phyloP scores from a whole-genome alignment of 1,284 basidiomycete species.

The Rhodotorula sp. region DNA sequence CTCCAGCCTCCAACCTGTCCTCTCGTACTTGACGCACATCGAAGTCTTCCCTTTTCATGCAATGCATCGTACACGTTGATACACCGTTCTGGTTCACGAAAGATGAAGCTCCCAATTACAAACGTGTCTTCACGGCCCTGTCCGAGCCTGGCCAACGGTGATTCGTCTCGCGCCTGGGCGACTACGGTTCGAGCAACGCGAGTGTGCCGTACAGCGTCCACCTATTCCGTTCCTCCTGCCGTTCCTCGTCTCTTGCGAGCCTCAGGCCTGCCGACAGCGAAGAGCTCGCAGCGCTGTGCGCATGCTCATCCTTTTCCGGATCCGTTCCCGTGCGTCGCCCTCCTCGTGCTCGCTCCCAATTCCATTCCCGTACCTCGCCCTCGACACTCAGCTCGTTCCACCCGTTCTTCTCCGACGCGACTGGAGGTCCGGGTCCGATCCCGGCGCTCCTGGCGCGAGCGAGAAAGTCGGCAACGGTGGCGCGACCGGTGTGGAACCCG shows the following conservation, averaged over 20 bases:
- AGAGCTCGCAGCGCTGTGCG: too few species aligned
- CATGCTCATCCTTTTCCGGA: too few species aligned
- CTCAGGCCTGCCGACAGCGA: background rate
- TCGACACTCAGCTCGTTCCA: constrained; percentile 13
- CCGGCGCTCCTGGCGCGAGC: background rate
- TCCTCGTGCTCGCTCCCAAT: background rate
- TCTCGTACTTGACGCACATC: too few species aligned
- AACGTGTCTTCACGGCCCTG: too few species aligned
- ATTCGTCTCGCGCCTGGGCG: too few species aligned
- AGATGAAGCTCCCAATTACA: too few species aligned
- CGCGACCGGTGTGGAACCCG: constrained; percentile 25
- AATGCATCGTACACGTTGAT: background rate
- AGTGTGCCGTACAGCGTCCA: constrained; percentile 23
- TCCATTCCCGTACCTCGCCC: constrained; percentile 3
- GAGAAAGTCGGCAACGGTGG: constrained; percentile 16
- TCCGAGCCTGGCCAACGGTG: too few species aligned
- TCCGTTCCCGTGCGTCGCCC: too few species aligned
- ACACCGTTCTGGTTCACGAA: too few species aligned
- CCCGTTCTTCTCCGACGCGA: too few species aligned
- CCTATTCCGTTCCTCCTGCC: constrained; percentile 21
- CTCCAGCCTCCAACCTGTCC: background rate
- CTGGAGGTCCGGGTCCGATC: background rate
- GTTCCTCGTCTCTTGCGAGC: background rate
- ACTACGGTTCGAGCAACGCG: background rate
- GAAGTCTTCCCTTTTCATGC: background rate